Evolutionary conservation across 345 rosid genomes (phyloP).

Genomic region (Brassica incana): DNA sequence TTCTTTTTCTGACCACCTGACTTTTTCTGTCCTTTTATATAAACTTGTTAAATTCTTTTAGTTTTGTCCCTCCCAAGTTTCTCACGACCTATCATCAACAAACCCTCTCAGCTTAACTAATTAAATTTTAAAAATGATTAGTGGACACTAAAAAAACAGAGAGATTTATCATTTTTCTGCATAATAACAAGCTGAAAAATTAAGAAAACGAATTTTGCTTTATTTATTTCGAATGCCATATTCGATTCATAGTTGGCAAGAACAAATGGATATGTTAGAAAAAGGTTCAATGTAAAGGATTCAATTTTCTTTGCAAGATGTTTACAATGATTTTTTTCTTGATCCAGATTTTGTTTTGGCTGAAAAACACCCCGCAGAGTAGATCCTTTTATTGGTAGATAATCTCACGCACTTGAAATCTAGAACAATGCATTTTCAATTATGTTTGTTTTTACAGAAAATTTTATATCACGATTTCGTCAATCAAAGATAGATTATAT

Average conservation of each 20-base stretch:
- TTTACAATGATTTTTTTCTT: too few species aligned
- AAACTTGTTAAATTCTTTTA: not conserved
- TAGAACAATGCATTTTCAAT: too few species aligned
- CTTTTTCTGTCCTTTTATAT: not conserved
- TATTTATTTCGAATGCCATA: not conserved
- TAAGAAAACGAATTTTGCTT: not conserved
- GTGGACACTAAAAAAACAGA: not conserved
- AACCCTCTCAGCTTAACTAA: not conserved
- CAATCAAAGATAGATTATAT: not conserved
- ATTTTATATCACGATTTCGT: not conserved
- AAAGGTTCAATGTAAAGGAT: not conserved
- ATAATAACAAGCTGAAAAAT: not conserved
- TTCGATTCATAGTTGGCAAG: not conserved
- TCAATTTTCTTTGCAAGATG: not conserved
- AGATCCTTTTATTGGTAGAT: too few species aligned
- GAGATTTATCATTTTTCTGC: not conserved
- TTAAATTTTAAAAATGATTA: not conserved
- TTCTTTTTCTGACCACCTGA: constrained; percentile 26
- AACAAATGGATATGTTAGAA: not conserved
- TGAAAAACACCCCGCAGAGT: not conserved
- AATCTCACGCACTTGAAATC: too few species aligned
- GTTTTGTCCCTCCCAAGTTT: not conserved
- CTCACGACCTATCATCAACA: not conserved
- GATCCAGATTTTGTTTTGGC: not conserved
- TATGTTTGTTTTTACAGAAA: not conserved